Conservation (phyloP, 1,284 basidiomycete species). For the Cutaneotrichosporon cutaneum region DNA sequence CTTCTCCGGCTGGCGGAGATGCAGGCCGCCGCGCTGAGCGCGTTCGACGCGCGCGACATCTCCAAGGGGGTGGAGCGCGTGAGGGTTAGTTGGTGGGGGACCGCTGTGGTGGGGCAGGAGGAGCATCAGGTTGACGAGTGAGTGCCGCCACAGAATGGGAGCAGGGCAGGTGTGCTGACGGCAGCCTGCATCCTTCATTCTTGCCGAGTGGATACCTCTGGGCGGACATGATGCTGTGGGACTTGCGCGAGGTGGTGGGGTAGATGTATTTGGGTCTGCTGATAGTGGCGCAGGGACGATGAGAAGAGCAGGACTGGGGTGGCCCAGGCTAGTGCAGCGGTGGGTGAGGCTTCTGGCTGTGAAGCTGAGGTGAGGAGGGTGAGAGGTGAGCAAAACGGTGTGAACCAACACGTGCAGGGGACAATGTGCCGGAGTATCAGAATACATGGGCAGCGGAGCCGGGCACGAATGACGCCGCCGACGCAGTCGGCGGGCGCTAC, state of each 20-base stretch:
- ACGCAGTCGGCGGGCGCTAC: too few species aligned
- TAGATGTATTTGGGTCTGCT: too few species aligned
- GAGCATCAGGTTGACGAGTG: slow-evolving; percentile 24
- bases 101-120: slow-evolving; percentile 20
- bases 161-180: not conserved
- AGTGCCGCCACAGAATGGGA: slow-evolving; percentile 6
- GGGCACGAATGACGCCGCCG: too few species aligned
- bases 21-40: slow-evolving; percentile 19
- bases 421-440: too few species aligned
- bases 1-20: slow-evolving; percentile 18
- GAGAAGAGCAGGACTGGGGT: too few species aligned
- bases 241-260: slow-evolving; percentile 18
- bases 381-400: too few species aligned
- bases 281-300: too few species aligned
- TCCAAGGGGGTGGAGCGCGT: not conserved
- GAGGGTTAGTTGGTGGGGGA: slow-evolving; percentile 18
- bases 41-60: not conserved
- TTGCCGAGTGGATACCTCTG: slow-evolving; percentile 23
- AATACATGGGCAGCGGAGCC: too few species aligned
- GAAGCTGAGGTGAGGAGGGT: too few species aligned
- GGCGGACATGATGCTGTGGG: slow-evolving; percentile 28
- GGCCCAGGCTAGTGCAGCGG: too few species aligned
- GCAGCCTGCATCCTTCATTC: slow-evolving; percentile 15
- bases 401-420: too few species aligned
- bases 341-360: too few species aligned